Conservation (phyloP, 495 filamentous ascomycete species). For the Xylaria flabelliformis region DNA sequence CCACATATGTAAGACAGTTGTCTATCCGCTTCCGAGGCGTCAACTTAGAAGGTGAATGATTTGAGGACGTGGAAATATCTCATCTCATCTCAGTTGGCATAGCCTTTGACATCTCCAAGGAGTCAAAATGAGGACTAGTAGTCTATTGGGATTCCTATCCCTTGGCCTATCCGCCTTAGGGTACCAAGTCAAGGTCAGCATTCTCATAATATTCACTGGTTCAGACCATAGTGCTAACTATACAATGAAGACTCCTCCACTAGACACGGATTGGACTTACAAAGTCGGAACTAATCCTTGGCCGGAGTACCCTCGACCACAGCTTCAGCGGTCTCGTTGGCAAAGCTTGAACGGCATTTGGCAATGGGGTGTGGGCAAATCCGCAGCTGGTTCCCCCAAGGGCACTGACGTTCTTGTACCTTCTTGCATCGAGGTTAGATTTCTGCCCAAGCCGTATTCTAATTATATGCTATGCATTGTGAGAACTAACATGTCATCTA, state of each 20-base stretch:
- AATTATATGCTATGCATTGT: neutral
- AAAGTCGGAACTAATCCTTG: conserved; percentile 67
- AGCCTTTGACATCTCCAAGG: neutral
- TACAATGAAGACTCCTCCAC: conserved; percentile 44
- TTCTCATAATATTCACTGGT: neutral
- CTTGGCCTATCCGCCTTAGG: conserved; percentile 33
- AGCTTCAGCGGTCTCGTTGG: conserved; percentile 64
- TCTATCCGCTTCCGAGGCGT: neutral
- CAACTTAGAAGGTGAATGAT: neutral
- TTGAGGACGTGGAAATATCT: neutral
- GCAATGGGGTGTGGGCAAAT: conserved; percentile 62
- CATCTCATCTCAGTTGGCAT: conserved; percentile 6
- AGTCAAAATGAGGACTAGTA: conserved; percentile 14
- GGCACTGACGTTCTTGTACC: conserved; percentile 63
- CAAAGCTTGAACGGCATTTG: conserved; percentile 70
- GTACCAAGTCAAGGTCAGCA: conserved; percentile 40
- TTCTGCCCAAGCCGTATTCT: conserved; percentile 17
- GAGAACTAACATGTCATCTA: neutral
- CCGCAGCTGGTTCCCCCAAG: conserved; percentile 50
- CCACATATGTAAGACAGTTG: neutral
- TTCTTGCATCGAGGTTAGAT: conserved; percentile 65
- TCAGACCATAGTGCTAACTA: neutral
- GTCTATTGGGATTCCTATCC: neutral
- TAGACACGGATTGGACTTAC: conserved; percentile 68
- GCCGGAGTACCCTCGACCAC: conserved; percentile 71